Base-by-base conservation (phyloP, 2,329 filamentous ascomycete genomes). In the Pseudocercospora pini-densiflorae region DNA sequence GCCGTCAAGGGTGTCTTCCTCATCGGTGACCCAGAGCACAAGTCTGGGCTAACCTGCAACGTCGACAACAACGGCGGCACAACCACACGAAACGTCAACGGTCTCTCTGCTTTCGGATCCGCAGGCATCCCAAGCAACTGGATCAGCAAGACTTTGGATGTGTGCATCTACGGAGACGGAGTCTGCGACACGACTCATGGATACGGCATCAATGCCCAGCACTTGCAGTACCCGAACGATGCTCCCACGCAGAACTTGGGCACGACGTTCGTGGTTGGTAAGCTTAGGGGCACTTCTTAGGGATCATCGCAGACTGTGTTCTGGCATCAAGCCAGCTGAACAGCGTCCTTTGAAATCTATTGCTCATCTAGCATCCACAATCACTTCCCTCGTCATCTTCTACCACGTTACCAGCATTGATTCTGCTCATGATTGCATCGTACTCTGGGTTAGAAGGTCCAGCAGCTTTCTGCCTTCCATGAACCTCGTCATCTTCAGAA, bases 1-100 rank as follows among this genome's bases (percentile, higher is more conserved):
- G 78, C 78, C 6, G 76, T 80, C 14, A 78, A 78, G 66, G 77
- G 75, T 19, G 78, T 80, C 3, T 77, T 78, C 59, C 70, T 80
- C 1, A 75, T 79, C 43, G 78, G 78, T 12, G 60, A 79, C 65
- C 77, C 78, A 2, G 62, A 70, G 14, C 78, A 78, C 63, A 77
- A 75, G 61, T 19, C 67, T 3, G 77, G 78, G 1, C 62, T 78
- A 61, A 64, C 69, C 0, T 79, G 77, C 69, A 79, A 79, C 59
- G 77, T 79, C 1, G 77, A 79, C 60, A 73, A 75, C 60, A 76
- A 75, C 9, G 75, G 76, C 10, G 77, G 77, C 23, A 72, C 70
- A 1, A 78, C 76, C 1, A 79, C 77, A 0, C 68, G 63, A 33
- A 73, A 78, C 36, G 76, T 77, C 19, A 75, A 74, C 12, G 78